phyloP scores from a whole-genome alignment of 306 rosid genomes.

The Vigna reflexopilosa region DNA sequence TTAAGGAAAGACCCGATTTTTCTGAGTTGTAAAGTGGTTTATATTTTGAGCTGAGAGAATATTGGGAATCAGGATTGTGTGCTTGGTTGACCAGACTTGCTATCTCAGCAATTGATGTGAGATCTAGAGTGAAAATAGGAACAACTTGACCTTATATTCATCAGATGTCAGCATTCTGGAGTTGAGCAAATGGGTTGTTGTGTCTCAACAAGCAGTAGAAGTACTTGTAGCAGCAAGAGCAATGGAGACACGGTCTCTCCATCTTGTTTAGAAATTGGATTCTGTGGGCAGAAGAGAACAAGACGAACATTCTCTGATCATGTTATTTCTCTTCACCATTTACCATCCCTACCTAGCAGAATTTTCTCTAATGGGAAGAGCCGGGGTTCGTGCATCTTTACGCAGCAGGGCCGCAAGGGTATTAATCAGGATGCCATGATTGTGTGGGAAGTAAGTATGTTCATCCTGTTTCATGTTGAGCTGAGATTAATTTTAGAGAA shows the following conservation, averaged over 20 bases:
- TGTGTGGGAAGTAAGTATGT: constrained; percentile 94
- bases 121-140: constrained; percentile 55
- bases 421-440: constrained; percentile 99
- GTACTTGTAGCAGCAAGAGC: constrained; percentile 82
- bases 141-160: constrained; percentile 45
- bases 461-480: neutral
- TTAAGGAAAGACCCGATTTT: constrained; percentile 43
- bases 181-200: constrained; percentile 86
- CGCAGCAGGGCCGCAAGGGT: constrained; percentile 99
- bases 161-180: constrained; percentile 61
- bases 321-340: constrained; percentile 63
- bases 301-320: constrained; percentile 82
- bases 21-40: constrained; percentile 56
- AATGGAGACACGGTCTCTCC: constrained; percentile 70
- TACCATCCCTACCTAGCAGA: constrained; percentile 77
- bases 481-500: neutral
- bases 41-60: constrained; percentile 51
- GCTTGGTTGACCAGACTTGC: constrained; percentile 53
- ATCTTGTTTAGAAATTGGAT: constrained; percentile 61
- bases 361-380: constrained; percentile 86
- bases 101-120: constrained; percentile 55
- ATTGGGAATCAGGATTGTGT: constrained; percentile 50
- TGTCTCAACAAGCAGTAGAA: constrained; percentile 81
- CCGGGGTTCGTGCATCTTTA: constrained; percentile 80
- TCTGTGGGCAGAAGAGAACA: constrained; percentile 62